Percentiles rank a stretch among this genome's conserved stretches.
These are phyloP conservation scores for Amanita pseudoporphyria DNA, from an alignment of 768 basidiomycete species.

Conservation along the genomic window DNA sequence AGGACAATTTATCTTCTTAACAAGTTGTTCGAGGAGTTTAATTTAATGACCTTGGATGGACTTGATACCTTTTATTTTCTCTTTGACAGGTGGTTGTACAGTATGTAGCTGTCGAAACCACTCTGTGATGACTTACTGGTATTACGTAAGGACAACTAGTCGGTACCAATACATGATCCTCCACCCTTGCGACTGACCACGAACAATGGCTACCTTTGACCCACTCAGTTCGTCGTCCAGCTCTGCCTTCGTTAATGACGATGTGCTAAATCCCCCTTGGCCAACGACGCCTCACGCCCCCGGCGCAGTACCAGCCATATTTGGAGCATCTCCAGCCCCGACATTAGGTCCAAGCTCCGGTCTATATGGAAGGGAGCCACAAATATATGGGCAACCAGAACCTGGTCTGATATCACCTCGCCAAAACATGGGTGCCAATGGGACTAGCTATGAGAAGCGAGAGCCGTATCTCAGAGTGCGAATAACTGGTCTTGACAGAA, in stretches of 20 bases:
- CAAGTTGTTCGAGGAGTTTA: too few species aligned
- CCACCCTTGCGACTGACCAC: not conserved
- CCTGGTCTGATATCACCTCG: slow-evolving; percentile 75
- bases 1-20: not conserved
- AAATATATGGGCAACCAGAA: slow-evolving; percentile 82
- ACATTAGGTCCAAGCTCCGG: slow-evolving; percentile 45
- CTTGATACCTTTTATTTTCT: not conserved
- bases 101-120: not conserved
- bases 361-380: slow-evolving; percentile 69
- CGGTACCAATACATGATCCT: too few species aligned
- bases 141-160: slow-evolving; percentile 5
- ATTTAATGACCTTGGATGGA: not conserved
- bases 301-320: slow-evolving; percentile 63
- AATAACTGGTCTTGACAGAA: slow-evolving; percentile 88
- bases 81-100: not conserved
- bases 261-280: slow-evolving; percentile 53
- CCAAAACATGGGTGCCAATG: slow-evolving; percentile 56
- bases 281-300: slow-evolving; percentile 72
- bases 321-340: slow-evolving; percentile 45
- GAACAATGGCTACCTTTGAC: slow-evolving; percentile 50
- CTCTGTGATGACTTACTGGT: not conserved
- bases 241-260: slow-evolving; percentile 39
- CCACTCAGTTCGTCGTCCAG: slow-evolving; percentile 52
- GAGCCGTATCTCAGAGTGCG: slow-evolving; percentile 85
- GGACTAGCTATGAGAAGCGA: slow-evolving; percentile 58